These are phyloP conservation scores for Arabidopsis suecica DNA, from an alignment of 345 rosid species.

Conservation along the genomic window DNA sequence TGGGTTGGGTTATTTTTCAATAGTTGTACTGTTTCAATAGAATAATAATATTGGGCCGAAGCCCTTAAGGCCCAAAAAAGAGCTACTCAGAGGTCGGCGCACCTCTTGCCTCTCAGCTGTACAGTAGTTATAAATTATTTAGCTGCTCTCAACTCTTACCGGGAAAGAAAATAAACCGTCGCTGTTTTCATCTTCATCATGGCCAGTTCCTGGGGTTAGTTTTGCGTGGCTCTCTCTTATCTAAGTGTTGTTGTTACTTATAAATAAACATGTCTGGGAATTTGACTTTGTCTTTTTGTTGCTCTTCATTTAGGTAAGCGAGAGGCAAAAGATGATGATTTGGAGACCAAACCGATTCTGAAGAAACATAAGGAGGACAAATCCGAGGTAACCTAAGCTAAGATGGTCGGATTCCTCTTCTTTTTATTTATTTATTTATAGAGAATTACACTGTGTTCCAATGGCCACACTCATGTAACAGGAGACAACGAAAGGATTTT, in stretches of 20 bases:
- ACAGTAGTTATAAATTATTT: no score
- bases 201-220: not conserved
- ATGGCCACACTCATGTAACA: not conserved
- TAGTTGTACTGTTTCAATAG: no score
- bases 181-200: not conserved
- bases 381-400: not conserved
- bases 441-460: not conserved
- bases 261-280: not conserved
- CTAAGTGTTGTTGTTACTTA: not conserved
- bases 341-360: not conserved
- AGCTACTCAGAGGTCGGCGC: not conserved
- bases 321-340: not conserved
- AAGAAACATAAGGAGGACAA: not conserved
- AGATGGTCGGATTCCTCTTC: not conserved
- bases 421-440: no score
- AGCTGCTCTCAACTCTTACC: not conserved
- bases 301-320: not conserved
- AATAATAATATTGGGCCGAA: not conserved
- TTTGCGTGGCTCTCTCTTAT: not conserved
- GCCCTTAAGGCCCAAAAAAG: not conserved
- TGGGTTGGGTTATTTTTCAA: no score
- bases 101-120: no score
- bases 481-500: not conserved
- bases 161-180: not conserved
- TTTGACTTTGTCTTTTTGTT: not conserved